Percentiles rank a stretch among this genome's conserved stretches.
phyloP scores from a whole-genome alignment of 163 green algal genomes.

The Chlamydomonas reinhardtii region DNA sequence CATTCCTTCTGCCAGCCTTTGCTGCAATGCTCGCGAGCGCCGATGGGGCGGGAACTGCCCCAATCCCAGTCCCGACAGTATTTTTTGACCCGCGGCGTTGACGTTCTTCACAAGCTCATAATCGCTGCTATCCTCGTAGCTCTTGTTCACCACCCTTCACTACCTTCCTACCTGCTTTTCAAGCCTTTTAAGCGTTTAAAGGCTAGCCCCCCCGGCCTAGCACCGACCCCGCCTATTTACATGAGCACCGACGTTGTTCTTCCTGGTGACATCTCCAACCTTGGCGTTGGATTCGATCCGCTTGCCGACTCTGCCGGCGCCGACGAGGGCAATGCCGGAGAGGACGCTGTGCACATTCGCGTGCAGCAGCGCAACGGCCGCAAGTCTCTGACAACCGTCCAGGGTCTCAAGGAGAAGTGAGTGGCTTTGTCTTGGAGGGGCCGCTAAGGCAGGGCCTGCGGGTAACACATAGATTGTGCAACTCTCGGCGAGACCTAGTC shows the following conservation, averaged over 20 bases:
- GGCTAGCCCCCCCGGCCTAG: too few relatives aligned
- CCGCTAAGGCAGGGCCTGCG: too few relatives aligned
- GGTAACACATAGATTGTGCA: background rate
- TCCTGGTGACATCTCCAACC: conserved; percentile 47
- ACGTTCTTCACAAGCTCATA: too few relatives aligned
- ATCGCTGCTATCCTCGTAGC: too few relatives aligned
- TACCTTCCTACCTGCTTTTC: too few relatives aligned
- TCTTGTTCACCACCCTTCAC: too few relatives aligned
- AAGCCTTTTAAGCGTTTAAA: too few relatives aligned
- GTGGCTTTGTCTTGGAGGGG: background rate
- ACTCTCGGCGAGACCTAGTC: background rate
- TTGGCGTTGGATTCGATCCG: conserved; percentile 49
- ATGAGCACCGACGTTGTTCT: conserved; percentile 51
- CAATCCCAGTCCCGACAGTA: too few relatives aligned
- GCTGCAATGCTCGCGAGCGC: too few relatives aligned
- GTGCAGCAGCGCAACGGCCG: conserved; percentile 99
- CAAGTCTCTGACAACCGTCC: conserved; percentile 98
- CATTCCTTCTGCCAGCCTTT: too few relatives aligned
- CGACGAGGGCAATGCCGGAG: conserved; percentile 27
- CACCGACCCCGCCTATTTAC: background rate
- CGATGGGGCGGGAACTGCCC: too few relatives aligned
- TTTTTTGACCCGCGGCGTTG: too few relatives aligned
- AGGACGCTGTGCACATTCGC: conserved; percentile 95
- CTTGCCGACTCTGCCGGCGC: conserved; percentile 42
- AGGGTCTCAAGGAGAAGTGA: conserved; percentile 83